Conservation (phyloP, 2,329 filamentous ascomycete species). For the Herpotrichia juniperi region DNA sequence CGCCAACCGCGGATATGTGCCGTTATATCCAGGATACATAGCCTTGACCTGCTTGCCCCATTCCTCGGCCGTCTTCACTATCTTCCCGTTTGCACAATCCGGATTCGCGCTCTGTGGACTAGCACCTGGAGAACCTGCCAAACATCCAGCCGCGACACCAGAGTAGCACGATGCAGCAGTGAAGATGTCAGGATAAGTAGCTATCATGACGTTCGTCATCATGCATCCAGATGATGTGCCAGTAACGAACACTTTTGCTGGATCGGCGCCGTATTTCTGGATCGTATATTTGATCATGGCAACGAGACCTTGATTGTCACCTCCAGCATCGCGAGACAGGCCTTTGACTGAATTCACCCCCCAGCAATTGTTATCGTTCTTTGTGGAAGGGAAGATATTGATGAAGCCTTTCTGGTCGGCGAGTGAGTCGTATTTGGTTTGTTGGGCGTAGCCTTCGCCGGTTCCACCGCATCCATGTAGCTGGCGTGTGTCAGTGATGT, state of each 20-base stretch:
- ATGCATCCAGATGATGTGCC: constrained; percentile 48
- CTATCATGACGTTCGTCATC: constrained; percentile 21
- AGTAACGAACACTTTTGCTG: constrained; percentile 54
- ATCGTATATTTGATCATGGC: constrained; percentile 63
- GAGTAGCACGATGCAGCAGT: constrained; percentile 12
- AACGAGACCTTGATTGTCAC: constrained; percentile 59
- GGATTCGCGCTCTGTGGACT: constrained; percentile 22
- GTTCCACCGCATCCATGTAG: constrained; percentile 20
- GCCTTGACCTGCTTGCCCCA: constrained; percentile 42
- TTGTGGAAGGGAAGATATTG: constrained; percentile 60
- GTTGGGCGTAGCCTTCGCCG: constrained; percentile 54
- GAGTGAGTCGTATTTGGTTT: constrained; percentile 57
- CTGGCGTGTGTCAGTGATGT: constrained; percentile 1
- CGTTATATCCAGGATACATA: constrained; percentile 45
- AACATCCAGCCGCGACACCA: constrained; percentile 22
- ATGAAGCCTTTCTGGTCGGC: constrained; percentile 61
- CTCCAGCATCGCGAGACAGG: constrained; percentile 61
- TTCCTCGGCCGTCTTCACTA: constrained; percentile 20
- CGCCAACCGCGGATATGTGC: constrained; percentile 42
- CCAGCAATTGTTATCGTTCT: constrained; percentile 59
- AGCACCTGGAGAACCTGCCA: constrained; percentile 50
- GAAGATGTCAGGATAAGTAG: constrained; percentile 20
- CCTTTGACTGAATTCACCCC: constrained; percentile 60
- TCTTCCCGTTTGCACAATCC: constrained; percentile 25
- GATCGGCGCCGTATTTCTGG: constrained; percentile 56